Conservation (phyloP, 2,329 filamentous ascomycete genomes). For the Dryadomyces quercus-mongolicae region DNA sequence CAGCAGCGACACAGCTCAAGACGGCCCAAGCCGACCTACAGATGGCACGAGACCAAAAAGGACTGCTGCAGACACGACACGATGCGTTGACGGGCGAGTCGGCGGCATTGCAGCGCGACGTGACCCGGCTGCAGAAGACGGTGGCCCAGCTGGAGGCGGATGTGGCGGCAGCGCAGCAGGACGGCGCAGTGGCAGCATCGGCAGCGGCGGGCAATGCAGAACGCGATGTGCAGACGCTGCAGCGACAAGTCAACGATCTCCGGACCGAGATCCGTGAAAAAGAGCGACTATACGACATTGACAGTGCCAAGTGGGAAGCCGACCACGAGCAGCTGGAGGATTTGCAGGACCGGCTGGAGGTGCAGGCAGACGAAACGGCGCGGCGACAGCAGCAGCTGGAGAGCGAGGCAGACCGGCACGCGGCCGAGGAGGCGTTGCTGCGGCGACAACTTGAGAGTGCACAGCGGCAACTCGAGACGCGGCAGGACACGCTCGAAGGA, state of each 20-base stretch:
- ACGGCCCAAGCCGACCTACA: conserved; percentile 48
- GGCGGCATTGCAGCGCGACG: conserved; percentile 51
- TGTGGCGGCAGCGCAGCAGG: conserved; percentile 26
- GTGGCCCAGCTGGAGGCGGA: conserved; percentile 34
- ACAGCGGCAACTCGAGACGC: conserved; percentile 56
- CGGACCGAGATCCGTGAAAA: conserved; percentile 56
- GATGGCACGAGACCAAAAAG: conserved; percentile 49
- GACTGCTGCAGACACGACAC: conserved; percentile 55
- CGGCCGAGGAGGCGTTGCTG: conserved; percentile 57
- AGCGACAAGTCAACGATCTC: conserved; percentile 38
- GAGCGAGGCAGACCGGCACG: conserved; percentile 60
- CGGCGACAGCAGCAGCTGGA: conserved; percentile 56
- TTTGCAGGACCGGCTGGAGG: conserved; percentile 55
- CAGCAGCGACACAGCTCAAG: conserved; percentile 37
- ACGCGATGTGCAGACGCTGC: conserved; percentile 36
- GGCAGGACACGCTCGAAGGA: conserved; percentile 52
- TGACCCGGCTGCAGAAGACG: conserved; percentile 36
- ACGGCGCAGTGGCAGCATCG: not conserved
- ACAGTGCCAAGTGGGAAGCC: conserved; percentile 61
- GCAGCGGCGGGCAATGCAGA: conserved; percentile 38
- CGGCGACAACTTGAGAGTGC: conserved; percentile 64
- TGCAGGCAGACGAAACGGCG: conserved; percentile 53
- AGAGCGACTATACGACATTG: conserved; percentile 57
- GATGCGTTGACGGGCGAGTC: conserved; percentile 56
- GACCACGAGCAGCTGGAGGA: conserved; percentile 53